Evolutionary conservation across 176 grass and related monocot species (phyloP).

Genomic region (Elymus sibiricus): DNA sequence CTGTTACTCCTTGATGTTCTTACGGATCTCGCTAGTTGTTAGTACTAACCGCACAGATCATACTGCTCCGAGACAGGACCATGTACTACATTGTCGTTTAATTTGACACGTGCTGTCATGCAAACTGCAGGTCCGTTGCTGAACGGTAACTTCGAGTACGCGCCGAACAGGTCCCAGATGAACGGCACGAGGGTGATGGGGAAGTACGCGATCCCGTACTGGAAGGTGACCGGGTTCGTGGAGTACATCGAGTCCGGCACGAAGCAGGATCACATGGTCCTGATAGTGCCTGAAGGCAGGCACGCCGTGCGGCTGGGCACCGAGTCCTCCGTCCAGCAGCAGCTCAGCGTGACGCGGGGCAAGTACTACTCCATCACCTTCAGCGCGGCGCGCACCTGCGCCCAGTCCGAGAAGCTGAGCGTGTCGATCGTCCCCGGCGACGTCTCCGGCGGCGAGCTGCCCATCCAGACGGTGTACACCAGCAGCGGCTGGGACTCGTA

Average conservation of each 20-base stretch:
- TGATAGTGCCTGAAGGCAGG: conserved; percentile 30
- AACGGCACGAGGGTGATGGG: conserved; percentile 17
- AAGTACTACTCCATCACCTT: conserved; percentile 44
- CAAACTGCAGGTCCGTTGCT: conserved; percentile 22
- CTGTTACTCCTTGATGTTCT: neutral
- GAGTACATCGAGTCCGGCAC: conserved; percentile 36
- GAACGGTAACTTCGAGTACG: conserved; percentile 41
- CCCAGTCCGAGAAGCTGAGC: conserved; percentile 33
- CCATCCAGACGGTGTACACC: conserved; percentile 40
- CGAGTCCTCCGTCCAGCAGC: conserved; percentile 29
- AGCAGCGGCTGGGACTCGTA: conserved; percentile 50
- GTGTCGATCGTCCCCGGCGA: conserved; percentile 30
- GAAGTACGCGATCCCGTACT: conserved; percentile 16
- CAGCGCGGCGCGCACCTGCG: conserved; percentile 47
- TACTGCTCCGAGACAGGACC: too few relatives aligned
- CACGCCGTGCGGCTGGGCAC: conserved; percentile 47
- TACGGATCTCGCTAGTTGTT: too few relatives aligned
- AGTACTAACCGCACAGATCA: too few relatives aligned
- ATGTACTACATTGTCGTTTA: too few relatives aligned
- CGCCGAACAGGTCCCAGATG: conserved; percentile 13
- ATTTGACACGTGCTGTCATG: neutral
- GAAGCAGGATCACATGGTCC: conserved; percentile 25
- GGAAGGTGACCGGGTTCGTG: conserved; percentile 37
- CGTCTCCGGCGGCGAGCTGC: conserved; percentile 19
- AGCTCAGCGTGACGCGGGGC: conserved; percentile 12